Evolutionary conservation across 1,284 basidiomycete species (phyloP).

Genomic region (Leccinum pallidistipes): DNA sequence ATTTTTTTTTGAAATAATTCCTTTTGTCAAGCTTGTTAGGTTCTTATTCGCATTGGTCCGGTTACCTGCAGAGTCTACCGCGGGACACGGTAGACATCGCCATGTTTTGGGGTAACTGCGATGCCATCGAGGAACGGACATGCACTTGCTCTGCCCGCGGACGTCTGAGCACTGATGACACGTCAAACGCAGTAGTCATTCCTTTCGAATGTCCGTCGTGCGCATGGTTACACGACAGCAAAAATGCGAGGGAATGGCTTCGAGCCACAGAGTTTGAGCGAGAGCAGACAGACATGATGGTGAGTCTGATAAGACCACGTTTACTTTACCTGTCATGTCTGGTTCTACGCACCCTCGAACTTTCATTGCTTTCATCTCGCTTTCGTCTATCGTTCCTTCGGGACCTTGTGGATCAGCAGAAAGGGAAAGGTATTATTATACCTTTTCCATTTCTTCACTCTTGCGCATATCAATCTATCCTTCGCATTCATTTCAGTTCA

Average conservation of each 20-base stretch:
- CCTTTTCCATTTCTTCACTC: constrained; percentile 6
- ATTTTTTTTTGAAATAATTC: constrained; percentile 13
- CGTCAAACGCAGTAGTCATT: constrained; percentile 6
- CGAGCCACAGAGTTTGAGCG: constrained; percentile 45
- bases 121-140: constrained; percentile 17
- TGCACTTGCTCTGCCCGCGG: constrained; percentile 21
- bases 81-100: constrained; percentile 53
- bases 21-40: constrained; percentile 39
- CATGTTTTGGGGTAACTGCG: constrained; percentile 55
- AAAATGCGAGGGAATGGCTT: constrained; percentile 45
- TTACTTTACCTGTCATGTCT: constrained; percentile 6
- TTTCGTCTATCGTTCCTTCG: constrained; percentile 8
- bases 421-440: constrained; percentile 3
- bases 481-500: constrained; percentile 1
- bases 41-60: constrained; percentile 56
- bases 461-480: constrained; percentile 6
- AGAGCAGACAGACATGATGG: constrained; percentile 30
- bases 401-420: constrained; percentile 11
- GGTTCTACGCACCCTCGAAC: neutral
- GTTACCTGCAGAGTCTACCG: constrained; percentile 70
- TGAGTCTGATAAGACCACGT: constrained; percentile 23
- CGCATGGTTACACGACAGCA: constrained; percentile 34
- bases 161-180: constrained; percentile 7
- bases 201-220: constrained; percentile 22
- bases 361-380: constrained; percentile 13